phyloP scores from a whole-genome alignment of 306 rosid species.

The Quercus gilva region DNA sequence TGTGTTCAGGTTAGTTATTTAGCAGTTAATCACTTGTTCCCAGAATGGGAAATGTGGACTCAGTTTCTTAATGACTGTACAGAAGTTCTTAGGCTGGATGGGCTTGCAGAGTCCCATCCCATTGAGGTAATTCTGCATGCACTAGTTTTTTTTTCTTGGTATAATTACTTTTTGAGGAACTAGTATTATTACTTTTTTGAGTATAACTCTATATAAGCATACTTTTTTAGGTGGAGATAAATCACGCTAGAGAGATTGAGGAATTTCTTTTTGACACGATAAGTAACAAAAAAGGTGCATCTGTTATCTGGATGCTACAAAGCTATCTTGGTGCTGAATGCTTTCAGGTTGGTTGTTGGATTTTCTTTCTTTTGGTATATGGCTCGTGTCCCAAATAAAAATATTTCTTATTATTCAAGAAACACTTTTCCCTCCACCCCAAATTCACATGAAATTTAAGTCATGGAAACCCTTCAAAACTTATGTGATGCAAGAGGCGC shows the following conservation, averaged over 20 bases:
- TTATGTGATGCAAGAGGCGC: too few species aligned
- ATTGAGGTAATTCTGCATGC: slow-evolving; percentile 62
- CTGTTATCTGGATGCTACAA: slow-evolving; percentile 91
- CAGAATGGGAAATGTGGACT: slow-evolving; percentile 95
- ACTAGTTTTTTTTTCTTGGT: not conserved
- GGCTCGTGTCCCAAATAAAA: not conserved
- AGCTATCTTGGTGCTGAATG: slow-evolving; percentile 88
- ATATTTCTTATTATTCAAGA: not conserved
- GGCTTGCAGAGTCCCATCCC: slow-evolving; percentile 92
- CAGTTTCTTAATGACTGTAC: slow-evolving; percentile 79
- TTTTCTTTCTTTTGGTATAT: slow-evolving; percentile 2
- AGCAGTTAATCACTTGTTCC: slow-evolving; percentile 81
- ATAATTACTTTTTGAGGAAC: not conserved
- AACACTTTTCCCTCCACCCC: not conserved
- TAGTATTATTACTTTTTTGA: slow-evolving; percentile 5
- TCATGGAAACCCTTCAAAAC: not conserved
- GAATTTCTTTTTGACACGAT: slow-evolving; percentile 87
- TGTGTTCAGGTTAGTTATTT: slow-evolving; percentile 79
- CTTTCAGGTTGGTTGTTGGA: slow-evolving; percentile 71
- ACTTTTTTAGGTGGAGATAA: slow-evolving; percentile 74
- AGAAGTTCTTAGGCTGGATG: slow-evolving; percentile 77
- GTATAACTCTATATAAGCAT: not conserved
- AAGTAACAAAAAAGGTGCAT: slow-evolving; percentile 92
- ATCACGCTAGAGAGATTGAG: slow-evolving; percentile 85
- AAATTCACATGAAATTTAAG: not conserved